phyloP scores from a whole-genome alignment of 192 early-diverging fungal genomes.

The Pilobolus umbonatus region DNA sequence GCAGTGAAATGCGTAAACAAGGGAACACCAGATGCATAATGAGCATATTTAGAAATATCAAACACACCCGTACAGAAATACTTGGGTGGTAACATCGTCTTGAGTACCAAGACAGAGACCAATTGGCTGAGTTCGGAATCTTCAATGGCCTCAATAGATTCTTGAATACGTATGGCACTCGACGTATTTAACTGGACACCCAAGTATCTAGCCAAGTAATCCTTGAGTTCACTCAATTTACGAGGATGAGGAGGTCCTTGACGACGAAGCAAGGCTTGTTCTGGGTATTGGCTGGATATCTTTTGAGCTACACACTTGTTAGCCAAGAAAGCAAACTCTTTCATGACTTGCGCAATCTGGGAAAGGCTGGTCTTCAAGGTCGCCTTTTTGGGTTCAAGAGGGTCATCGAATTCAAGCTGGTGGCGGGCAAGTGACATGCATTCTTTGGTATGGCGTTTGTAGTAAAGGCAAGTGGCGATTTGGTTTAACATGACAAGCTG shows the following conservation, averaged over 20 bases:
- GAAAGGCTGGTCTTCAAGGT: slow-evolving; percentile 60
- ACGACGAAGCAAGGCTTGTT: slow-evolving; percentile 89
- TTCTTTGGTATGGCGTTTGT: slow-evolving; percentile 71
- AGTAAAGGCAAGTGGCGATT: slow-evolving; percentile 71
- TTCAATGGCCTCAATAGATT: slow-evolving; percentile 55
- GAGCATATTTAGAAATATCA: slow-evolving; percentile 67
- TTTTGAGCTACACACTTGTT: slow-evolving; percentile 93
- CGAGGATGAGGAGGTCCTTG: slow-evolving; percentile 63
- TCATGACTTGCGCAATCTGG: slow-evolving; percentile 75
- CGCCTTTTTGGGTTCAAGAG: not conserved
- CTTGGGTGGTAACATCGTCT: slow-evolving; percentile 96
- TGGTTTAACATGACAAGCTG: slow-evolving; percentile 25
- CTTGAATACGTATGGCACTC: slow-evolving; percentile 49
- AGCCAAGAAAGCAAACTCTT: slow-evolving; percentile 95
- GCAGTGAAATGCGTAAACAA: slow-evolving; percentile 99
- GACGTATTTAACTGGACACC: slow-evolving; percentile 75
- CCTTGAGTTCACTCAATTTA: slow-evolving; percentile 19
- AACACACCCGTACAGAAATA: slow-evolving; percentile 94
- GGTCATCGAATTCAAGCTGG: slow-evolving; percentile 74
- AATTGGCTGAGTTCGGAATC: slow-evolving; percentile 51
- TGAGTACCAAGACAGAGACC: slow-evolving; percentile 73
- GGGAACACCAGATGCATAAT: slow-evolving; percentile 85
- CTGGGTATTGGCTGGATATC: slow-evolving; percentile 84
- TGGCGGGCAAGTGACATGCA: slow-evolving; percentile 83
- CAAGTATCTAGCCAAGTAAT: slow-evolving; percentile 26